Base-by-base conservation (phyloP, 352 stramenopile genomes). In the Globisporangium nodosum region DNA sequence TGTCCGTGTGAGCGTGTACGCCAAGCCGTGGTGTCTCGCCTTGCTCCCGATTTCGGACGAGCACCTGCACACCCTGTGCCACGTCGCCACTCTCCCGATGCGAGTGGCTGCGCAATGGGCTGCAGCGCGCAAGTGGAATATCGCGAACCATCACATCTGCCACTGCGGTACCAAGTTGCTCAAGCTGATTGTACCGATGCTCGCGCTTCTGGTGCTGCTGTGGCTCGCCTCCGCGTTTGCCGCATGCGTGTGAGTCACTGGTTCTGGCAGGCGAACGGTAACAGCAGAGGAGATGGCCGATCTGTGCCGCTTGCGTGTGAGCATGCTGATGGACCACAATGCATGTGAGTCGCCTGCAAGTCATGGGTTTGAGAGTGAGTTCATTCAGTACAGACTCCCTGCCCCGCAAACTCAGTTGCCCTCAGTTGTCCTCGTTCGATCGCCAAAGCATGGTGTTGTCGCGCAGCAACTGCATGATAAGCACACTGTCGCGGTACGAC, bases 401-500 rank as follows among this genome's bases (percentile, higher is more conserved):
- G 21, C 21, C 21, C 31, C 5, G 31, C 31, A 37, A 37, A 11
- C 31, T 37, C 31, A 37, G 31, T 37, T 37, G 31, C 31, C 31
- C 31, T 48, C 42, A 39, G 79, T 99, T 96, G 8, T 83, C 81
- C 48, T 53, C 30, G 5, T 63, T 15, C 21, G 51, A 96, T 33
- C 94, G 98, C 96, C 96, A 99, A 49, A 99, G 74, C 16, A 96
- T 98, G 45, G 99, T 81, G 92, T 99, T 99, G 83, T 99, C 97
- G 61, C 97, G 91, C 56, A 99, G 82, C 58, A 99, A 78, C 87
- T 99, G 97, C 96, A 99, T 99, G 77, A 99, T 99, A 52, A 99
- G 81, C 42, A 97, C 99, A 43, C 88, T 98, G 76, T 99, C 97
- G 90, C 99, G 99, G 90, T 99, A 99, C 49, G 84, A 97, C 76